Conservation (phyloP, 345 rosid genomes). For the Cardamine chenopodiifolia region DNA sequence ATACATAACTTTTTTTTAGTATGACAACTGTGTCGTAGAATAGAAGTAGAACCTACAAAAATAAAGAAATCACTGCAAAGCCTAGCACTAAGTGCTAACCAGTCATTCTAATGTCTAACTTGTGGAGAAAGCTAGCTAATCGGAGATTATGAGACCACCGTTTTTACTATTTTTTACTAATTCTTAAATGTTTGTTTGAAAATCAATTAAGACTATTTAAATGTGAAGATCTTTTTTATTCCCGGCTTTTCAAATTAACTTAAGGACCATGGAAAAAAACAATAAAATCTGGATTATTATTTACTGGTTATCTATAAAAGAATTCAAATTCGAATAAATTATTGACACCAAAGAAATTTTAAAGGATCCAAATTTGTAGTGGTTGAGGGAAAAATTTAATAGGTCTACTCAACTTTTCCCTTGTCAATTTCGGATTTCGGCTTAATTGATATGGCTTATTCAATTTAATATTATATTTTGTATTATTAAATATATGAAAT, state of each 20-base stretch:
- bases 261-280: not conserved
- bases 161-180: not conserved
- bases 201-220: not conserved
- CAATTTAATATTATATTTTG: not conserved
- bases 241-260: not conserved
- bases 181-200: not conserved
- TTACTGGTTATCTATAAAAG: too few species aligned
- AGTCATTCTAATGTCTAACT: not conserved
- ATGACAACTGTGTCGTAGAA: not conserved
- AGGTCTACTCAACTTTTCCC: not conserved
- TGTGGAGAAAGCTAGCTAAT: not conserved
- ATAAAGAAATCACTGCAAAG: not conserved
- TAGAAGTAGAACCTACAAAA: not conserved
- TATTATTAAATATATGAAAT: slow-evolving; percentile 17
- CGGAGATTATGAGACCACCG: not conserved
- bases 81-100: not conserved
- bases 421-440: not conserved
- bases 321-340: not conserved
- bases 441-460: not conserved
- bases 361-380: not conserved
- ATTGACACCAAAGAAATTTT: not conserved
- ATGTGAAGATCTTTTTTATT: not conserved
- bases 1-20: not conserved
- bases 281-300: too few species aligned
- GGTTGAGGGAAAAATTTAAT: not conserved